Conservation (phyloP, 2,329 filamentous ascomycete genomes). For the Aspergillus piperis region DNA sequence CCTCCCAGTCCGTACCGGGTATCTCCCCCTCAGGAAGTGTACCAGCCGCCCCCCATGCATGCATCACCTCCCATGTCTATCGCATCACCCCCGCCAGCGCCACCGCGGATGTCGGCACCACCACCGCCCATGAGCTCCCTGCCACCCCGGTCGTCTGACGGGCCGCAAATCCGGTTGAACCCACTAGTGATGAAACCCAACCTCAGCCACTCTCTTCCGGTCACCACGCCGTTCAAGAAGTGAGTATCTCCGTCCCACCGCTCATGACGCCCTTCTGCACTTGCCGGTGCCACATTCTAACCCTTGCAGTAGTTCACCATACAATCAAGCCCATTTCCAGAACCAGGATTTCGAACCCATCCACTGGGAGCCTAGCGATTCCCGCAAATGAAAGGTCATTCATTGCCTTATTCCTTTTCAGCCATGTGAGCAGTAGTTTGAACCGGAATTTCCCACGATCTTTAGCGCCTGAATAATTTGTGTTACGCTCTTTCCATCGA, state of each 20-base stretch:
- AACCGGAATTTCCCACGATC: neutral
- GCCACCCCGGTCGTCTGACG: slow-evolving; percentile 37
- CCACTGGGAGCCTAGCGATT: slow-evolving; percentile 47
- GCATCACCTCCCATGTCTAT: slow-evolving; percentile 27
- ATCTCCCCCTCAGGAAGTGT: slow-evolving; percentile 38
- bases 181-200: slow-evolving; percentile 44
- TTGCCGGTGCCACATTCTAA: slow-evolving; percentile 3
- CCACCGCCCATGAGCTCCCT: slow-evolving; percentile 38
- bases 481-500: slow-evolving; percentile 3
- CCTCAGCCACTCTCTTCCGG: slow-evolving; percentile 42
- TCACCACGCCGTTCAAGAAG: slow-evolving; percentile 47
- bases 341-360: slow-evolving; percentile 50
- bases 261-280: neutral
- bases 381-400: slow-evolving; percentile 27
- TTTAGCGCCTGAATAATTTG: slow-evolving; percentile 1
- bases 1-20: slow-evolving; percentile 34
- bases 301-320: slow-evolving; percentile 38
- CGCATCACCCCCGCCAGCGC: slow-evolving; percentile 30
- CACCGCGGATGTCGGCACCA: slow-evolving; percentile 29
- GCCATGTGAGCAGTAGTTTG: neutral
- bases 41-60: slow-evolving; percentile 34
- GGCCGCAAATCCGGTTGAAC: slow-evolving; percentile 45
- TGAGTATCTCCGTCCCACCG: slow-evolving; percentile 22
- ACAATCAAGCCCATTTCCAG: slow-evolving; percentile 50
- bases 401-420: neutral